Base-by-base conservation (phyloP, 192 early-diverging fungal species). In the Coemansia aciculifera region DNA sequence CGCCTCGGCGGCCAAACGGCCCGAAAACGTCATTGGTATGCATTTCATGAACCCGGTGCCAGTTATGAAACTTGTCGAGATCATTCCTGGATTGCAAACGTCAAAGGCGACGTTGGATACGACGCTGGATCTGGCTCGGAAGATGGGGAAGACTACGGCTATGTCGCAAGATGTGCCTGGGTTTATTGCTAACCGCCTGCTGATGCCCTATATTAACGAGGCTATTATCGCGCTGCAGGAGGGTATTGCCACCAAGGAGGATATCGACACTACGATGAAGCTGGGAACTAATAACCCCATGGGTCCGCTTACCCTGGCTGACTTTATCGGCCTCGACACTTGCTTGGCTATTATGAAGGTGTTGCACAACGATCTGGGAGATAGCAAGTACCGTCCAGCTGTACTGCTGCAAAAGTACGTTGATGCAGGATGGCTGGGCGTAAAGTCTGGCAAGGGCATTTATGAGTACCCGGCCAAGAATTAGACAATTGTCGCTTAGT, bases 131-230 rank as follows among this genome's bases (percentile, higher is more conserved):
- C 78, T 99, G 38, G 93, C 95, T 1, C 76, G 86, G 23, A 81
- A 75, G 23, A 96, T 99, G 95, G 94, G 94, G 48, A 99, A 99
- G 86, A 93, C 89, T n/a, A 92, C 89, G 46, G 98, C 97, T 4
- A 74, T 88, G 67, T 89, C 88, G 42, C 84, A 86, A 68, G 97
- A 99, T 84, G 89, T 93, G 54, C 97, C 97, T 15, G 97, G 95
- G 54, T 99, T 99, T 74, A 94, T 99, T 64, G 95, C 97, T 36
- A 99, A 99, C 86, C 86, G 97, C 17, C 66, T 99, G 64, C 84
- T 99, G 74, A 99, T 99, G 95, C 97, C 97, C 39, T 99, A 99
- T 85, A 99, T 99, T 71, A 99, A 99, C 80, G 97, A 99, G 83
- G 95, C 97, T 8, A 67, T 92, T 10, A 90, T 92, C 67, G 89